phyloP scores from a whole-genome alignment of 495 filamentous ascomycete genomes.

The Annulohypoxylon nitens region DNA sequence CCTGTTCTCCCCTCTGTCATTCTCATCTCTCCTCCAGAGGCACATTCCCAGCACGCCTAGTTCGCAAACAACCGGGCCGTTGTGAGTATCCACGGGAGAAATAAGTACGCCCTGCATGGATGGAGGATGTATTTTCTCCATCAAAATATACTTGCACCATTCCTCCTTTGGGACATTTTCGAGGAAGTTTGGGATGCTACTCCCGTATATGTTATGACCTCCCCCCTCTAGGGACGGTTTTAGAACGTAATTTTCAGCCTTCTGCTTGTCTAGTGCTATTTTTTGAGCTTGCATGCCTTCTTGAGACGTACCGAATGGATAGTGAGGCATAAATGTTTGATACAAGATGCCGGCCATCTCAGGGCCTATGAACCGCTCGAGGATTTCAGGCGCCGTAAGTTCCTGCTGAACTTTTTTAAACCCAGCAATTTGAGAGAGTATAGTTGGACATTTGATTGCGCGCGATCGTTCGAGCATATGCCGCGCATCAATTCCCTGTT shows the following conservation, averaged over 20 bases:
- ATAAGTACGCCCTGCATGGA: conserved; percentile 71
- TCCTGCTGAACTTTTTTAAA: conserved; percentile 85
- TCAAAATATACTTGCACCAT: conserved; percentile 80
- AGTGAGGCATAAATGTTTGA: conserved; percentile 77
- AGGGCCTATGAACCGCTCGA: conserved; percentile 68
- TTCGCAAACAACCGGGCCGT: conserved; percentile 77
- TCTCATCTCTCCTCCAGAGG: conserved; percentile 69
- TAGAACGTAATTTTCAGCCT: conserved; percentile 71
- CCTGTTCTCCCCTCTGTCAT: neutral
- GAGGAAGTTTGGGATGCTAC: conserved; percentile 75
- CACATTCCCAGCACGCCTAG: conserved; percentile 79
- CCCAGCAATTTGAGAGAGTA: conserved; percentile 81
- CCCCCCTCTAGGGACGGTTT: conserved; percentile 86
- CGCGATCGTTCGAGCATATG: conserved; percentile 77
- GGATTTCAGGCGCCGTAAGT: conserved; percentile 72
- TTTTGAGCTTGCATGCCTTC: conserved; percentile 68
- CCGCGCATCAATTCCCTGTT: conserved; percentile 60
- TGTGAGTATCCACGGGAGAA: conserved; percentile 72
- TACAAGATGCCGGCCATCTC: conserved; percentile 61
- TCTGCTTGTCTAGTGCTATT: conserved; percentile 67
- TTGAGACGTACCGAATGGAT: conserved; percentile 72
- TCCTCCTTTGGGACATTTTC: conserved; percentile 62
- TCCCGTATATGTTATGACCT: conserved; percentile 82
- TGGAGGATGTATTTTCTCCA: conserved; percentile 82
- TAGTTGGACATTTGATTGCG: conserved; percentile 82